A percentile compares a stretch with the other conserved stretches of the same genome.
phyloP scores from a whole-genome alignment of 139 green algal genomes.

The Spirogloea muscicola region DNA sequence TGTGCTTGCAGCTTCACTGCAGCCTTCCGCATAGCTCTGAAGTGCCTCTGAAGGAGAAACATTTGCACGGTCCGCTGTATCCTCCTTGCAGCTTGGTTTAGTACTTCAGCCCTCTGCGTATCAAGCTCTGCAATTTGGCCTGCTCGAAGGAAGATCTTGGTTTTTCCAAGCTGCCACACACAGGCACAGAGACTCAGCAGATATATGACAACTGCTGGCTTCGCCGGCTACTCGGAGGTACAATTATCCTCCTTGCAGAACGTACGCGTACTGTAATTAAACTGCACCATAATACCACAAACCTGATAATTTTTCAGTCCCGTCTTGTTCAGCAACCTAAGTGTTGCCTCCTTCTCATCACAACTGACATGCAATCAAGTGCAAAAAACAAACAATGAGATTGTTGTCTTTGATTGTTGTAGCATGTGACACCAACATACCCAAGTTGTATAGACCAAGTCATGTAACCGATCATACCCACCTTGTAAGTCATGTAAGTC shows the following conservation, averaged over 20 bases:
- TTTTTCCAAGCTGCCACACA: slow-evolving; percentile 74
- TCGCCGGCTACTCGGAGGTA: background rate
- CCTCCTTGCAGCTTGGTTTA: slow-evolving; percentile 68
- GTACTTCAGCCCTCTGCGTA: slow-evolving; percentile 55
- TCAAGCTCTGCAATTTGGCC: slow-evolving; percentile 79
- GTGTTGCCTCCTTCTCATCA: slow-evolving; percentile 35
- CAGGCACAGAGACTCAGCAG: background rate
- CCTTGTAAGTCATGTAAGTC: too few relatives aligned
- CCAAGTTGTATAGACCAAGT: too few relatives aligned
- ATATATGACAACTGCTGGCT: background rate
- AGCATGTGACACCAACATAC: too few relatives aligned
- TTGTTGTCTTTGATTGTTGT: too few relatives aligned
- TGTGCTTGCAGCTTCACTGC: slow-evolving; percentile 22
- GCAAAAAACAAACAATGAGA: too few relatives aligned
- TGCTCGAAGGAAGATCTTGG: slow-evolving; percentile 74
- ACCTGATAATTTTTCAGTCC: slow-evolving; percentile 50
- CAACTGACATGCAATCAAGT: too few relatives aligned
- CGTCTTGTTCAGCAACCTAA: slow-evolving; percentile 78
- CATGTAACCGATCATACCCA: too few relatives aligned
- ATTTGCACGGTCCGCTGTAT: slow-evolving; percentile 54
- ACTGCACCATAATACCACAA: background rate
- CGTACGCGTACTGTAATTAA: background rate
- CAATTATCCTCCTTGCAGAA: background rate
- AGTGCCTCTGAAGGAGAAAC: slow-evolving; percentile 17
- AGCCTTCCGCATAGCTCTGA: slow-evolving; percentile 15